Conservation (phyloP, 2,329 filamentous ascomycete species). For the Penicillium sumatraense region DNA sequence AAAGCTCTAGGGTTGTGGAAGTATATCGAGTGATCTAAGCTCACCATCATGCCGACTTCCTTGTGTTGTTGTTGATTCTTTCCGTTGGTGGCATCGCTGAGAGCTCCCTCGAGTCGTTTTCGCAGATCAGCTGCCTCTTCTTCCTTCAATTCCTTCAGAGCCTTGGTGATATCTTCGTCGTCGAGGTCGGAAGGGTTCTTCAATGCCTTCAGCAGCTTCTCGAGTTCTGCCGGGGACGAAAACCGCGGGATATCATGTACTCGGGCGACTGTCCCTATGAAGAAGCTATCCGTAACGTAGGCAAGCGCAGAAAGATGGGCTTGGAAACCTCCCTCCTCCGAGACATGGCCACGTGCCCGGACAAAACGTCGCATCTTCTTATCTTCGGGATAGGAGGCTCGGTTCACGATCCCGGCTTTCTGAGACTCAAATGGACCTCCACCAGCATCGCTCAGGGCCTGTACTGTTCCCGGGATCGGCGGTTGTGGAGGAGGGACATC, state of each 20-base stretch:
- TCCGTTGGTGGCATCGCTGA: conserved; percentile 31
- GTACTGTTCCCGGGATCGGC: conserved; percentile 32
- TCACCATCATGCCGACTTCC: conserved; percentile 57
- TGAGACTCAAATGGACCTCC: conserved; percentile 63
- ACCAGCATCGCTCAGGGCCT: conserved; percentile 33
- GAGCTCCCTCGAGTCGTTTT: conserved; percentile 38
- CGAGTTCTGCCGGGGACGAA: conserved; percentile 54
- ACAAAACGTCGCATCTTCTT: conserved; percentile 67
- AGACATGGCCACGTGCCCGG: conserved; percentile 67
- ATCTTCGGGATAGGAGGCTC: conserved; percentile 61
- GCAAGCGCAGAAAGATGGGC: conserved; percentile 87
- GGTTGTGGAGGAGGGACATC: conserved; percentile 51
- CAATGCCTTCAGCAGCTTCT: conserved; percentile 44
- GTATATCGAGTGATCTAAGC: conserved; percentile 56
- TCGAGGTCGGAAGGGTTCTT: conserved; percentile 51
- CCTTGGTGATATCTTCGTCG: conserved; percentile 42
- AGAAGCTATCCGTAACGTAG: conserved; percentile 91
- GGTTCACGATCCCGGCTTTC: conserved; percentile 61
- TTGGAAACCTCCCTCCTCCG: conserved; percentile 71
- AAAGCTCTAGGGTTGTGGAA: conserved; percentile 56
- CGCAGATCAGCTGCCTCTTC: conserved; percentile 48
- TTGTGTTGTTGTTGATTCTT: conserved; percentile 33
- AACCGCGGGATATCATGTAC: conserved; percentile 82
- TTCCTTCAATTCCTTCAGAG: conserved; percentile 48
- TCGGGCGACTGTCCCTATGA: conserved; percentile 84